These are phyloP conservation scores for Pythium graminicola DNA, from an alignment of 352 stramenopile genomes.

Conservation along the genomic window DNA sequence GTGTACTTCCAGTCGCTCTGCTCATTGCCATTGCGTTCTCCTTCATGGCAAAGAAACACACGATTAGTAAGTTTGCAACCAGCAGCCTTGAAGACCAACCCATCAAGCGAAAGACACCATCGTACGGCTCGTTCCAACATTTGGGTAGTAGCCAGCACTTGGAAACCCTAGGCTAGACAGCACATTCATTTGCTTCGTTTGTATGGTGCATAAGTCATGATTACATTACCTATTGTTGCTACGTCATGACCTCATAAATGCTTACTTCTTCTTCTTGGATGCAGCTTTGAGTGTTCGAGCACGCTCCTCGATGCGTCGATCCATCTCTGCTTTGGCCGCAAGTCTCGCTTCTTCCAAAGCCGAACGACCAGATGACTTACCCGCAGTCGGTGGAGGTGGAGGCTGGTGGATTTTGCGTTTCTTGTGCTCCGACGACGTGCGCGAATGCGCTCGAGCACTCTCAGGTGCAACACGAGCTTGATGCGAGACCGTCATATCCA, in stretches of 20 bases:
- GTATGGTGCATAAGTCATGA: too few relatives aligned
- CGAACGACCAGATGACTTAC: conserved; percentile 11
- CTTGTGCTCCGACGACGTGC: conserved; percentile 32
- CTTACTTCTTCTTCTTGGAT: conserved; percentile 67
- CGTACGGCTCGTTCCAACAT: conserved; percentile 21
- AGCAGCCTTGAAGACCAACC: conserved; percentile 8
- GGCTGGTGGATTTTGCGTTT: conserved; percentile 41
- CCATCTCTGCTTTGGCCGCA: conserved; percentile 67
- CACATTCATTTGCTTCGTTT: too few relatives aligned
- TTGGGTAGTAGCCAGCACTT: conserved; percentile 17
- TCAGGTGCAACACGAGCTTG: conserved; percentile 14
- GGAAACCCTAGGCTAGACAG: conserved; percentile 10
- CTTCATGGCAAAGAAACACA: conserved; percentile 28
- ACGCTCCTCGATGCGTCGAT: conserved; percentile 59
- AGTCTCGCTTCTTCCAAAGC: conserved; percentile 50
- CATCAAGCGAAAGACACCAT: conserved; percentile 14
- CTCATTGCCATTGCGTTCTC: conserved; percentile 42
- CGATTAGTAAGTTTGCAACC: neutral
- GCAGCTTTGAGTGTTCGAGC: conserved; percentile 37
- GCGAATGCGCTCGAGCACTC: neutral
- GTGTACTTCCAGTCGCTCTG: conserved; percentile 39
- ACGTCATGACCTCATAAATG: neutral
- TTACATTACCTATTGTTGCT: conserved; percentile 15
- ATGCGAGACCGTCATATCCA: conserved; percentile 52
- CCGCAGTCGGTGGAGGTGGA: conserved; percentile 22